Evolutionary conservation across 352 stramenopile genomes (phyloP), one percentile per base, ranked within the genome.

Genomic region (Phytopythium litorale): DNA sequence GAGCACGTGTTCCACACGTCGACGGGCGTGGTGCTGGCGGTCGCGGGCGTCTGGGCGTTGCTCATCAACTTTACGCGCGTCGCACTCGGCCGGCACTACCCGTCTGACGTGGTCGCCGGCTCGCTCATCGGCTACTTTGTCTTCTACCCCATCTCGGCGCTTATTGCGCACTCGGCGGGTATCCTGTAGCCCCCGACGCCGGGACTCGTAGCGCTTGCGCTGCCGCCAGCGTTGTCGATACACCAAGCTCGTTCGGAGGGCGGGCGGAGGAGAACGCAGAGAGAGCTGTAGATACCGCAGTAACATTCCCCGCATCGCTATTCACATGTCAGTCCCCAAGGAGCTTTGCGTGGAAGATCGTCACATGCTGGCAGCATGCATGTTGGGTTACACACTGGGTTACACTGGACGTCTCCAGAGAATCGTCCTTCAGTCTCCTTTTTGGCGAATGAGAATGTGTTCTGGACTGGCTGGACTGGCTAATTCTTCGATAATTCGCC

Each of bases 81-180:
- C n/a, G 86, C 86, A 18, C 76, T 94, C 16, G 86, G 86, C 19
- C 86, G 86, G 25, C 86, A 94, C 73, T 94, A 93, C 70, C 84
- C 82, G 23, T 90, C 81, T 23, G 86, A 94, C 60, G 78, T 94
- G 16, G 46, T 92, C 4, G 77, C 76, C 3, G 86, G 86, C 2
- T 69, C 76, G 13, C 45, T 81, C 19, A 88, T 94, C 49, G 86
- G 86, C 18, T 75, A 74, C 56, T 73, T 88, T 38, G 58, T 81
- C 6, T 71, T 88, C 53, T 91, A 78, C 64, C 81, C 81, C n/a
- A 65, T 86, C 30, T 78, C 81, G 42, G 70, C 73, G 50, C 66
- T 76, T 45, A 64, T 76, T 56, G 54, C 70, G 46, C 60, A 72
- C 38, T 35, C 67, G 23, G 75, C 64, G 49, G 49, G 52, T 33